Percentiles rank a stretch among this genome's conserved stretches.
These are phyloP conservation scores for barley (Hordeum vulgare) DNA, from an alignment of 176 grass and related monocot genomes.

Conservation along the genomic window DNA sequence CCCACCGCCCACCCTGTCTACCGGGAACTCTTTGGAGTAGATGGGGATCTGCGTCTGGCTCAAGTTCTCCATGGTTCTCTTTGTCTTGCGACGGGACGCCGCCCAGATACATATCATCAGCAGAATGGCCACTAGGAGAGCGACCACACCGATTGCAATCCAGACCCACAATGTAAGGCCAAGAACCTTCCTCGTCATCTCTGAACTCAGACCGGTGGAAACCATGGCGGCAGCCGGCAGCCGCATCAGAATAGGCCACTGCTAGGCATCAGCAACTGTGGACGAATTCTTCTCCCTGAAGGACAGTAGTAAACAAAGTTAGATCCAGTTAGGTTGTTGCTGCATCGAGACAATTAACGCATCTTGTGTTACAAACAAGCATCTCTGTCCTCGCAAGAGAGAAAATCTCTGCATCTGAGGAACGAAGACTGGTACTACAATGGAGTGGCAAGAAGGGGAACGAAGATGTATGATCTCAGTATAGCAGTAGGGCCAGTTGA, in stretches of 20 bases:
- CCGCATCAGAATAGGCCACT: too few species aligned
- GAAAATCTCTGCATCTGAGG: neutral
- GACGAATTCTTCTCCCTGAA: conserved; percentile 26
- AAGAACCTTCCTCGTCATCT: conserved; percentile 63
- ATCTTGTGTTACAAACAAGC: neutral
- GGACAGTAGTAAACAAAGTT: neutral
- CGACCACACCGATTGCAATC: conserved; percentile 69
- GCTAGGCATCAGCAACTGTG: conserved; percentile 21
- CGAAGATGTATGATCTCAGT: neutral
- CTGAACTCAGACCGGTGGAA: conserved; percentile 37
- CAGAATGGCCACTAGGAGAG: conserved; percentile 71
- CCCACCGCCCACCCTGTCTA: conserved; percentile 62
- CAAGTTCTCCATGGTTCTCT: conserved; percentile 47
- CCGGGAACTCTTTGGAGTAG: conserved; percentile 90
- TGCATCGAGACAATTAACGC: neutral
- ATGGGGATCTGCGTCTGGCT: conserved; percentile 81
- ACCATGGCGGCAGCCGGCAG: conserved; percentile 16
- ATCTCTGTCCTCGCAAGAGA: neutral
- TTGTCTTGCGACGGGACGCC: conserved; percentile 49
- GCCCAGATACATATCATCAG: conserved; percentile 80
- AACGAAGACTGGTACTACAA: neutral
- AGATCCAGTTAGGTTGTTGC: neutral
- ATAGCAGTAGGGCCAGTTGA: conserved; percentile 8
- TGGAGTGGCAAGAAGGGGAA: neutral
- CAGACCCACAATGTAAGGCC: conserved; percentile 75